A percentile compares a stretch with the other conserved stretches of the same genome.
These are phyloP conservation scores for Aspergillus taichungensis DNA, from an alignment of 495 filamentous ascomycete genomes.

Conservation along the genomic window DNA sequence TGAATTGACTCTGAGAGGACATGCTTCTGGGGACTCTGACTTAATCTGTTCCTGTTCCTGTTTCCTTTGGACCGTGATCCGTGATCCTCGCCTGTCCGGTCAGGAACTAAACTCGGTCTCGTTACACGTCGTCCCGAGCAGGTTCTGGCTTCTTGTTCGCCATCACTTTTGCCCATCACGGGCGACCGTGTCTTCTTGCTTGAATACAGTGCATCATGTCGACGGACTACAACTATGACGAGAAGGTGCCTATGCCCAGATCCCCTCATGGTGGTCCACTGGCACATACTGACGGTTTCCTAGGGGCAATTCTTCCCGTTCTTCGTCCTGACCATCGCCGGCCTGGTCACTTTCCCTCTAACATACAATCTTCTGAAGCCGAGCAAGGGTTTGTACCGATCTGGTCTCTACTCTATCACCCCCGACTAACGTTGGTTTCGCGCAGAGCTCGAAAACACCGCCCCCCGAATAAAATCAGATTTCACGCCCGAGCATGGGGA, in stretches of 20 bases:
- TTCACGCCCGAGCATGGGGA: slow-evolving; percentile 77
- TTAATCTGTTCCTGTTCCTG: slow-evolving; percentile 5
- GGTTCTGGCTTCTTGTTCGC: slow-evolving; percentile 1
- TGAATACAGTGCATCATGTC: slow-evolving; percentile 59
- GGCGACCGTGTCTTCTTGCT: slow-evolving; percentile 32
- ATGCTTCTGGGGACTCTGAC: slow-evolving; percentile 12
- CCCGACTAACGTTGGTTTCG: background rate
- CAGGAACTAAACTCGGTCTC: no score
- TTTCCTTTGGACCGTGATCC: background rate
- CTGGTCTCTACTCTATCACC: no score
- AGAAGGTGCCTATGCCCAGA: slow-evolving; percentile 48
- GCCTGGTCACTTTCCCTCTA: slow-evolving; percentile 81
- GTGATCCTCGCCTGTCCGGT: background rate
- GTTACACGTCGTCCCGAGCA: background rate
- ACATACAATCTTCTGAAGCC: slow-evolving; percentile 78
- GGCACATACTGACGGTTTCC: slow-evolving; percentile 2
- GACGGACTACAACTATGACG: slow-evolving; percentile 96
- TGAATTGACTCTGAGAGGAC: slow-evolving; percentile 17
- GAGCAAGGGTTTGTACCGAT: slow-evolving; percentile 53
- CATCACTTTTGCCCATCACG: slow-evolving; percentile 15
- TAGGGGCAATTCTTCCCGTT: slow-evolving; percentile 98
- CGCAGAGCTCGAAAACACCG: slow-evolving; percentile 56
- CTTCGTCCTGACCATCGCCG: slow-evolving; percentile 86
- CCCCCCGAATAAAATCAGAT: slow-evolving; percentile 59
- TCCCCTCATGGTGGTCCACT: background rate